phyloP scores from a whole-genome alignment of 1,139 yeast species.

The Taiozyma sp. region DNA sequence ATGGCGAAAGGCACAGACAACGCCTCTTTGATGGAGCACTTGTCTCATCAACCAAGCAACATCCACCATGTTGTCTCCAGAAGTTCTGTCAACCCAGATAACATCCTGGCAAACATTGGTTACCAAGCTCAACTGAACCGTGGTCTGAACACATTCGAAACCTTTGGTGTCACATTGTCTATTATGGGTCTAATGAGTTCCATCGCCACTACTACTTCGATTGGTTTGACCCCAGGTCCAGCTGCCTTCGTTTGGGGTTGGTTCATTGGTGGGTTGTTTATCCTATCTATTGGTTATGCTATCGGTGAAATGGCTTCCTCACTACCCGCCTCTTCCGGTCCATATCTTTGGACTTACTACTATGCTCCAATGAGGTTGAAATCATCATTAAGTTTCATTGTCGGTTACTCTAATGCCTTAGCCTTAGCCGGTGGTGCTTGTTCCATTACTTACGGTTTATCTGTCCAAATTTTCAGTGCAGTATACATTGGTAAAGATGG shows the following conservation, averaged over 20 bases:
- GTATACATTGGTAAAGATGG: conserved; percentile 41
- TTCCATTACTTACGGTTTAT: conserved; percentile 49
- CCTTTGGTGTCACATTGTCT: conserved; percentile 2
- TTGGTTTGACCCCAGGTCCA: conserved; percentile 36
- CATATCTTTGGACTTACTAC: conserved; percentile 50
- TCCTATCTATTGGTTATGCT: conserved; percentile 31
- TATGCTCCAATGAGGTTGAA: conserved; percentile 39
- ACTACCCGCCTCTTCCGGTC: conserved; percentile 68
- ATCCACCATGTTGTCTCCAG: neutral
- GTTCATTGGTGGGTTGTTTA: conserved; percentile 29
- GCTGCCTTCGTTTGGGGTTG: conserved; percentile 42
- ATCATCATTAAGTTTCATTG: conserved; percentile 41
- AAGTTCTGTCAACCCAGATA: neutral
- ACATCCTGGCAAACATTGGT: neutral
- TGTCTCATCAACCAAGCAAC: neutral
- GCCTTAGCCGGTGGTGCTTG: conserved; percentile 49
- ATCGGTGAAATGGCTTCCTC: conserved; percentile 63
- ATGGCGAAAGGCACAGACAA: neutral
- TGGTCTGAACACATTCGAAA: neutral
- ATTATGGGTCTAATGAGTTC: conserved; percentile 3
- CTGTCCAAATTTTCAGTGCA: conserved; percentile 42
- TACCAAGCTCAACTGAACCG: conserved; percentile 1
- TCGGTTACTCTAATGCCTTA: conserved; percentile 49
- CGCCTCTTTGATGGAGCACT: neutral
- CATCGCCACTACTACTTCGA: conserved; percentile 25